These are phyloP conservation scores for Truncatella angustata DNA, from an alignment of 2,329 filamentous ascomycete species.

Conservation along the genomic window DNA sequence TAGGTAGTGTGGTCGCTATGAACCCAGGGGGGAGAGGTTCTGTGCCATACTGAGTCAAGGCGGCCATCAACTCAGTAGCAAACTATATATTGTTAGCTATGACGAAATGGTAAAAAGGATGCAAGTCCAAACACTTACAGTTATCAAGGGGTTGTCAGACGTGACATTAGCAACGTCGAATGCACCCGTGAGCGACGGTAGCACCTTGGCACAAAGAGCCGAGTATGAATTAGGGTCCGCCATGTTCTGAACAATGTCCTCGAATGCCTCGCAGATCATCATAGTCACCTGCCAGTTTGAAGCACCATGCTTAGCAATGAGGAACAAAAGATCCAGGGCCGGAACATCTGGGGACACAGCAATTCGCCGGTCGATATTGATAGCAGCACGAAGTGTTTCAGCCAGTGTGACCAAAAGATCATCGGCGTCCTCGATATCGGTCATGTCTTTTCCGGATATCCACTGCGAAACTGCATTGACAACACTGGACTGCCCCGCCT, in stretches of 20 bases:
- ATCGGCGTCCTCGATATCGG: constrained; percentile 82
- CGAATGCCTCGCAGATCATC: constrained; percentile 86
- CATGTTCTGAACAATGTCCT: constrained; percentile 75
- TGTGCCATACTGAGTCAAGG: constrained; percentile 77
- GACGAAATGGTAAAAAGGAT: not conserved
- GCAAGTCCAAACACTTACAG: constrained; percentile 56
- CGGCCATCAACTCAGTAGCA: constrained; percentile 78
- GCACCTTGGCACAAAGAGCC: constrained; percentile 77
- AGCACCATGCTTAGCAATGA: constrained; percentile 83
- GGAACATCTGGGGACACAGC: constrained; percentile 70
- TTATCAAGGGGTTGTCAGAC: constrained; percentile 79
- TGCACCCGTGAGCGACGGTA: constrained; percentile 83
- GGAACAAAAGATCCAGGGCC: constrained; percentile 81
- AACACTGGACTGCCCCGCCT: constrained; percentile 51
- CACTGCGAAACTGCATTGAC: constrained; percentile 68
- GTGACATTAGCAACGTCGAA: constrained; percentile 87
- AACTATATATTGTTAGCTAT: constrained; percentile 44
- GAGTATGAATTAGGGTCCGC: constrained; percentile 69
- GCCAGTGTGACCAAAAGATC: constrained; percentile 89
- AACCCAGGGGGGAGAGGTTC: constrained; percentile 86
- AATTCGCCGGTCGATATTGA: constrained; percentile 74
- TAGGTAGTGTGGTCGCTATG: constrained; percentile 81
- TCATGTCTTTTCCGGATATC: constrained; percentile 75
- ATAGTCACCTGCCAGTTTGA: constrained; percentile 88
- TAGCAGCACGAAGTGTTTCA: constrained; percentile 80